Base-by-base conservation (phyloP, 108 stramenopile species). In the Aurantiochytrium sp. region DNA sequence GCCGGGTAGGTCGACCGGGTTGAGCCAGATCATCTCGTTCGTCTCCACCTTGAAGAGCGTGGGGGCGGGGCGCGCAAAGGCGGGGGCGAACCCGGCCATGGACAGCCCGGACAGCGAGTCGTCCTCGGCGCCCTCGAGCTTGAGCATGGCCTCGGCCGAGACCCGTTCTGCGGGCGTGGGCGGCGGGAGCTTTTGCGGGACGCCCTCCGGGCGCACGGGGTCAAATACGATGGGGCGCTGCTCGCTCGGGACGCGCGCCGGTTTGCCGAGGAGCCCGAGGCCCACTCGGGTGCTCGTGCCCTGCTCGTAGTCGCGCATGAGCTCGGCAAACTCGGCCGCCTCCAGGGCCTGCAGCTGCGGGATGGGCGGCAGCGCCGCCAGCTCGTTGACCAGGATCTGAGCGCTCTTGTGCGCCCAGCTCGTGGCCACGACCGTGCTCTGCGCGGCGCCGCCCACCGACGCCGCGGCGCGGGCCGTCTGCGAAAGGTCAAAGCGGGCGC, bases 11-110 rank as follows among this genome's bases (percentile, higher is more conserved):
- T 92, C 91, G 68, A 90, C 91, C 19, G 91, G 90, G 34, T 92
- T 89, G 34, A 92, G 85, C 91, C 92, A 92, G 42, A 91, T 90
- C 87, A 91, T 85, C 86, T 92, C 91, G n/a, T 88, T 55, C 17
- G 24, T 39, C 19, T 27, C 89, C 12, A 89, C 55, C 24, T 86
- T 68, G 21, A 92, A 65, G 55, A 92, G 86, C 31, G 92, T 91
- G 41, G 92, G 92, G 4, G 68, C 53, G 27, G 92, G 92, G 27
- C 92, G 88, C 65, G 90, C 86, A 53, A 92, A 90, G 34, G 50
- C 69, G 12, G 92, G 92, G 87, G 88, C 89, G 45, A 92, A 91
- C 45, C 91, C 86, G 24, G 36, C 55, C 54, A 86, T 81, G 24
- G 69, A 86, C 37, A 52, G 41, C 52, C 90, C 48, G 45, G 90